Conservation (phyloP, 2,329 filamentous ascomycete genomes). For the Fusarium odoratissimum region DNA sequence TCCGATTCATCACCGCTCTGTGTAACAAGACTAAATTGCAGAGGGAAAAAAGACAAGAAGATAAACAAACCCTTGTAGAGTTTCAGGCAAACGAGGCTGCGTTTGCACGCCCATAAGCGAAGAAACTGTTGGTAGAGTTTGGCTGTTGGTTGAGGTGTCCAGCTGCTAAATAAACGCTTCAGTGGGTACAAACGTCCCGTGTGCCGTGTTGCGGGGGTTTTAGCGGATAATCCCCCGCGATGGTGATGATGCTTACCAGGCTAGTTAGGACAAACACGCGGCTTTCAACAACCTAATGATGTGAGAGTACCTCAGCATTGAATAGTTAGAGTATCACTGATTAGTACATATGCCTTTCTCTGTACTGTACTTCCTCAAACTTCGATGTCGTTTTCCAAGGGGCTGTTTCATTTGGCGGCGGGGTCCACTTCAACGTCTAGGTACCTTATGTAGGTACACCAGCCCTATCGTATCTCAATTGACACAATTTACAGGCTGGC, state of each 20-base stretch:
- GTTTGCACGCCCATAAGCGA: neutral
- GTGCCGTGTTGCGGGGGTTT: neutral
- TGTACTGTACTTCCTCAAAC: neutral
- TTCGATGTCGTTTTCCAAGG: neutral
- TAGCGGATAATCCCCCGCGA: neutral
- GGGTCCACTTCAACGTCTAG: neutral
- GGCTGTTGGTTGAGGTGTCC: neutral
- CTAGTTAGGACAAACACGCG: neutral
- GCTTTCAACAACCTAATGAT: neutral
- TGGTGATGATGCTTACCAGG: neutral
- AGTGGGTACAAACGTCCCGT: neutral
- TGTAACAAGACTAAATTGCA: neutral
- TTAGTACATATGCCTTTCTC: neutral
- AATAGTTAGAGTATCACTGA: neutral
- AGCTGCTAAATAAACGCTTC: neutral
- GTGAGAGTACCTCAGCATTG: neutral
- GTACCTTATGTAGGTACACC: too few relatives aligned
- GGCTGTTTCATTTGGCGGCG: neutral
- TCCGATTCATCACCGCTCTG: neutral
- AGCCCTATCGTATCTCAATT: neutral
- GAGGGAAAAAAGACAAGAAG: too few relatives aligned
- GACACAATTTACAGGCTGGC: neutral
- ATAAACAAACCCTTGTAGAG: neutral
- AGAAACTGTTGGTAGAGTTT: neutral
- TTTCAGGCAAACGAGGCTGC: neutral